Conservation (phyloP, 139 green algal species). For the Tetradesmus lagerheimii region DNA sequence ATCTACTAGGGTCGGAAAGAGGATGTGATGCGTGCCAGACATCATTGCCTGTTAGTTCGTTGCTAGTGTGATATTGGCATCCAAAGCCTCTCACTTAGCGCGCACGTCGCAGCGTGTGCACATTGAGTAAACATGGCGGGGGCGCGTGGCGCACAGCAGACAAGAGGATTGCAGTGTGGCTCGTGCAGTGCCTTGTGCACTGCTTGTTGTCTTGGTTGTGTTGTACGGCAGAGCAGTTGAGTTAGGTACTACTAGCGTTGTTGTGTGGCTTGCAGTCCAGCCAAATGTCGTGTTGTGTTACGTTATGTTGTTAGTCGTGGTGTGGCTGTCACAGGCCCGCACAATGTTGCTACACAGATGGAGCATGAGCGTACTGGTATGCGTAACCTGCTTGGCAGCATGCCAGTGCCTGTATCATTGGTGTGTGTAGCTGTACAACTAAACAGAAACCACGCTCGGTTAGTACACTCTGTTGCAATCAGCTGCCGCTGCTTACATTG, state of each 20-base stretch:
- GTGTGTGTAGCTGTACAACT: background rate
- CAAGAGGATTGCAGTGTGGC: background rate
- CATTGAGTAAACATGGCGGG: too few species aligned
- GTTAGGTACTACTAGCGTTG: background rate
- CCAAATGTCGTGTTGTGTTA: background rate
- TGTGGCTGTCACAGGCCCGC: background rate
- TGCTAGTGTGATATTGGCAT: background rate
- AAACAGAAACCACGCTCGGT: background rate
- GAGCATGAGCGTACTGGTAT: background rate
- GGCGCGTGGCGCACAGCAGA: background rate
- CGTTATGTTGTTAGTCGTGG: background rate
- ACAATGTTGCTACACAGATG: background rate
- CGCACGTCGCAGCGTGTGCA: background rate
- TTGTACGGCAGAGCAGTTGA: background rate
- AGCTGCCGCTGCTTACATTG: background rate
- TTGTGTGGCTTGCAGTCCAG: background rate
- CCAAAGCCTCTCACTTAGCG: background rate
- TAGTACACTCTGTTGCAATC: background rate
- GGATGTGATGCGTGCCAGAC: background rate
- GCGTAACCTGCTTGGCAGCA: background rate
- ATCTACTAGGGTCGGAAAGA: background rate
- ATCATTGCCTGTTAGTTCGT: background rate
- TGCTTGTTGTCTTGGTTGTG: background rate
- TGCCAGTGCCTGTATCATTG: background rate
- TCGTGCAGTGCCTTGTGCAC: background rate